Evolutionary conservation across 148 eudicot genomes (phyloP).

Genomic region (Beta vulgaris): DNA sequence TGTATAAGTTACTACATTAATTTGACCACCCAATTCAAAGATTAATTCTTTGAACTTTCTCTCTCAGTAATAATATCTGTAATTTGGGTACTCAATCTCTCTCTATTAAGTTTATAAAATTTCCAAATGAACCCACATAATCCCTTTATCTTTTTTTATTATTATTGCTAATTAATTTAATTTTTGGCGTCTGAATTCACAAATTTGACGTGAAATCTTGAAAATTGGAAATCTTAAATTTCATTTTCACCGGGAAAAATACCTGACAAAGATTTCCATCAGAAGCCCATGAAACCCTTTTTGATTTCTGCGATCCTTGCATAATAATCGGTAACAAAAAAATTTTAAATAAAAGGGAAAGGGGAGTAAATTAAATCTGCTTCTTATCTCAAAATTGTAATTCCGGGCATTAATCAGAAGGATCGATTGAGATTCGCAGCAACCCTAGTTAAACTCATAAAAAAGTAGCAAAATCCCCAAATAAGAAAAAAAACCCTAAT

Average conservation of each 20-base stretch:
- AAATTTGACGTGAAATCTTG: background rate
- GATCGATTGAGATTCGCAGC: slow-evolving; percentile 18
- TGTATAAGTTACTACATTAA: background rate
- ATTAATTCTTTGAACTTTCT: background rate
- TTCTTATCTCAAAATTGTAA: background rate
- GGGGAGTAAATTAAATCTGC: slow-evolving; percentile 9
- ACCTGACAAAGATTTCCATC: slow-evolving; percentile 83
- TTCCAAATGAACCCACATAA: too few species aligned
- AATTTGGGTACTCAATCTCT: too few species aligned
- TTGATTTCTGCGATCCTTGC: slow-evolving; percentile 68
- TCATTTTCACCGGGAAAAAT: slow-evolving; percentile 19
- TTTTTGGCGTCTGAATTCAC: background rate
- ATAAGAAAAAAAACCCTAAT: background rate
- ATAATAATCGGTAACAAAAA: slow-evolving; percentile 37
- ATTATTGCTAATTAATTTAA: background rate
- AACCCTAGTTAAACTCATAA: background rate
- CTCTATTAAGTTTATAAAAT: too few species aligned
- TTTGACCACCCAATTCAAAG: background rate
- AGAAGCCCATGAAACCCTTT: slow-evolving; percentile 72
- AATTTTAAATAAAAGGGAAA: background rate
- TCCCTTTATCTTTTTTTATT: background rate
- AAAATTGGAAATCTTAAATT: background rate
- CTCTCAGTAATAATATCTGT: too few species aligned
- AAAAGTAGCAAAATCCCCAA: background rate
- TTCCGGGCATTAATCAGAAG: background rate